phyloP scores from a whole-genome alignment of 2,329 filamentous ascomycete genomes.

The Aspergillaceae sp. region DNA sequence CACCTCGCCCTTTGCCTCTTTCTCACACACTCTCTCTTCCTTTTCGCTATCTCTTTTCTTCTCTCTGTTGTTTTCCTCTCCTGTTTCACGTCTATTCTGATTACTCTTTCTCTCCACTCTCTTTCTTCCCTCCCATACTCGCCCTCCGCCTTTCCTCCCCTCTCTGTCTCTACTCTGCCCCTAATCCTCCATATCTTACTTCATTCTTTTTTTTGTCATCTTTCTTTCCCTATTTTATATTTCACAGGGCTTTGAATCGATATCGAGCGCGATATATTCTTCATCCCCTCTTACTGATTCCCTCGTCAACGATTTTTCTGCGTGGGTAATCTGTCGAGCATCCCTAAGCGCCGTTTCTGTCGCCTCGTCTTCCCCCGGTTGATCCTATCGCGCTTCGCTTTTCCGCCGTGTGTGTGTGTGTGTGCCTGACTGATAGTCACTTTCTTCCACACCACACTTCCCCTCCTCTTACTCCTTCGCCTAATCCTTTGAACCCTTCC shows the following conservation, averaged over 20 bases:
- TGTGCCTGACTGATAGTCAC: neutral
- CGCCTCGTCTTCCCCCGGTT: constrained; percentile 11
- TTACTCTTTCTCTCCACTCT: constrained; percentile 12
- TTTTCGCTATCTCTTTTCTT: neutral
- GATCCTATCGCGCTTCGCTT: constrained; percentile 14
- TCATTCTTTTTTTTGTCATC: constrained; percentile 5
- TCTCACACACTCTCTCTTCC: neutral
- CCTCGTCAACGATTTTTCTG: neutral
- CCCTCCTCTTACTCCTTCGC: neutral
- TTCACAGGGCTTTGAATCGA: neutral
- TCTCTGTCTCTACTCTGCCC: constrained; percentile 5
- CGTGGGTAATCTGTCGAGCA: neutral
- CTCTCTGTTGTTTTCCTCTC: neutral
- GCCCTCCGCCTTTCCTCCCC: constrained; percentile 3
- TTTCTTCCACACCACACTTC: constrained; percentile 1
- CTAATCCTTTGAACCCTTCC: neutral
- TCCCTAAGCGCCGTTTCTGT: constrained; percentile 12
- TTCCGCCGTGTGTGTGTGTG: neutral
- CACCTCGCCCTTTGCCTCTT: neutral
- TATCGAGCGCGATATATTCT: neutral
- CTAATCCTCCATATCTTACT: constrained; percentile 7
- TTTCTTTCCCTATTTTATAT: constrained; percentile 5
- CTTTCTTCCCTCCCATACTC: constrained; percentile 1
- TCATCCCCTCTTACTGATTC: neutral
- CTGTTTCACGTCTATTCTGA: neutral